These are phyloP conservation scores for Zopfochytrium polystomum DNA, from an alignment of 371 early-diverging fungal species.

Conservation along the genomic window DNA sequence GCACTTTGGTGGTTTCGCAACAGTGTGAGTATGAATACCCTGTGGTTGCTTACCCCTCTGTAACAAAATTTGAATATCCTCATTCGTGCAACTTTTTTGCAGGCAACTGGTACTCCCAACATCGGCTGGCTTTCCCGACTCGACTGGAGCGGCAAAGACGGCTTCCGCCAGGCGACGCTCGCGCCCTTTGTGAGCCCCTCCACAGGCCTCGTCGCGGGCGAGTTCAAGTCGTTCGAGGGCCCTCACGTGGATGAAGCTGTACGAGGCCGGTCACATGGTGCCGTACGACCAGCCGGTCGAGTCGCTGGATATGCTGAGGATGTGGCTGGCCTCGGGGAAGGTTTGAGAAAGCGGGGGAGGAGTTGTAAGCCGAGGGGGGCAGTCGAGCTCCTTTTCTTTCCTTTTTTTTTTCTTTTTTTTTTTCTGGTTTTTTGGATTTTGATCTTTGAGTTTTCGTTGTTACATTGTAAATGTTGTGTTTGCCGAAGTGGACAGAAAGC, in stretches of 20 bases:
- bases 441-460: too few species aligned
- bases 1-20: background rate
- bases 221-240: conserved; percentile 63
- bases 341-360: too few species aligned
- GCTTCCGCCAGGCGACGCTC: conserved; percentile 64
- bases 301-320: conserved; percentile 58
- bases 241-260: conserved; percentile 82
- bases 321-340: too few species aligned
- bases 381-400: too few species aligned
- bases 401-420: too few species aligned
- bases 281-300: conserved; percentile 39
- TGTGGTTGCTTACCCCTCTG: background rate
- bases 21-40: background rate
- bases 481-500: too few species aligned
- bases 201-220: conserved; percentile 61
- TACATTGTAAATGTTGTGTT: too few species aligned
- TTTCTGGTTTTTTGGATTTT: too few species aligned
- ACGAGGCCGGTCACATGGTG: conserved; percentile 88
- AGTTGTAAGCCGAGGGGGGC: too few species aligned
- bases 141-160: conserved; percentile 74
- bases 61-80: background rate
- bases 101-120: conserved; percentile 90
- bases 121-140: conserved; percentile 83
- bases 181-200: conserved; percentile 48
- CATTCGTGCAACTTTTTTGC: background rate